Evolutionary conservation across 2,329 filamentous ascomycete genomes (phyloP).

Genomic region (Uncinocarpus reesii): DNA sequence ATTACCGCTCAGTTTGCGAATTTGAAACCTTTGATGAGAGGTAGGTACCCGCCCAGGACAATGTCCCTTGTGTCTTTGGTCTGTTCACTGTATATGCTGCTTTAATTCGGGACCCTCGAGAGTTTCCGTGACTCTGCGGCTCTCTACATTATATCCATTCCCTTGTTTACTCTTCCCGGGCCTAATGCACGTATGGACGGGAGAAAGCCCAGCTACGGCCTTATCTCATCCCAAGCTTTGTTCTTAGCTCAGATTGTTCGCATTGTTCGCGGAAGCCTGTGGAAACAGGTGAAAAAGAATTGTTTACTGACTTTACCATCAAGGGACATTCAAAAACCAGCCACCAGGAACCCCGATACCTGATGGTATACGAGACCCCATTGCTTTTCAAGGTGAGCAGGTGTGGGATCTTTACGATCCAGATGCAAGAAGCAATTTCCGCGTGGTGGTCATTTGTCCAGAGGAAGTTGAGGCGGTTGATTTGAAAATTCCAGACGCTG

Average conservation of each 20-base stretch:
- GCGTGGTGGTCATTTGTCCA: slow-evolving; percentile 78
- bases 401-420: slow-evolving; percentile 60
- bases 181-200: too few species aligned
- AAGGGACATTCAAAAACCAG: slow-evolving; percentile 61
- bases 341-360: slow-evolving; percentile 51
- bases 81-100: not conserved
- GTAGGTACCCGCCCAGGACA: slow-evolving; percentile 31
- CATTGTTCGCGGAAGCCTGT: too few species aligned
- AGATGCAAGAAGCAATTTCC: slow-evolving; percentile 62
- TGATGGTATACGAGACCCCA: slow-evolving; percentile 32
- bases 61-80: not conserved
- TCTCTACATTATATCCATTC: not conserved
- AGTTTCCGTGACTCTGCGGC: not conserved
- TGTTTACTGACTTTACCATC: not conserved
- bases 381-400: slow-evolving; percentile 48
- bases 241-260: too few species aligned
- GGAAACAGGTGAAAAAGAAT: too few species aligned
- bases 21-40: slow-evolving; percentile 66
- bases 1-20: slow-evolving; percentile 86
- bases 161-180: not conserved
- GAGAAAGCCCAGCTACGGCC: too few species aligned
- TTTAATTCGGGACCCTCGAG: not conserved
- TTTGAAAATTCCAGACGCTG: slow-evolving; percentile 54
- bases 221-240: too few species aligned
- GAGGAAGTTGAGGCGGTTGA: slow-evolving; percentile 67